Evolutionary conservation across 768 basidiomycete genomes (phyloP), one percentile per base, ranked within the genome.

Genomic region (Hebeloma cylindrosporum): DNA sequence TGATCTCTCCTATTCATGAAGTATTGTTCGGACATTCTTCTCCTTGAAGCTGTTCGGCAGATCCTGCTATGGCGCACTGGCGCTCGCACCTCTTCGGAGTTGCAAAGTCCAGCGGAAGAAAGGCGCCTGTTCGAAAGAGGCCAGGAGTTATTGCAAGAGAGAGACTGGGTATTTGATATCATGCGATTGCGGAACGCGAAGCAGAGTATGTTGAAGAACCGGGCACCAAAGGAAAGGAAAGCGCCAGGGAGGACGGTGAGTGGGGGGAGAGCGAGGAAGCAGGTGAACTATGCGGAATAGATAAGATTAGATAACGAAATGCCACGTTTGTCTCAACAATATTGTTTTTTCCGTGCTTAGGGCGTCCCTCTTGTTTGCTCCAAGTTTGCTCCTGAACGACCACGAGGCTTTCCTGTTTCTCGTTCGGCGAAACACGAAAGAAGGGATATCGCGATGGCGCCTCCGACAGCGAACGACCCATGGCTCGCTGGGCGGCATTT

Each of bases 401-500:
- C n/a, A n/a, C n/a, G n/a, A n/a, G n/a, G n/a, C n/a, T n/a, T n/a
- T n/a, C n/a, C n/a, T n/a, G n/a, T n/a, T n/a, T n/a, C n/a, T n/a
- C n/a, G n/a, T n/a, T 20, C 23, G 31, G 36, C 5, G 26, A 43
- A 36, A 46, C 32, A 8, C 33, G 23, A 32, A 36, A 38, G 14
- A 34, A 27, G 21, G 30, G 36, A 37, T 34, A 57, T n/a, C n/a
- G n/a, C n/a, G n/a, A n/a, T 93, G 90, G 84, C 88, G 33, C 86
- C 90, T 37, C 83, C 86, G 47, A 79, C 76, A 46, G 78, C 70
- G 41, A 73, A 73, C 54, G 80, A 90, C 61, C 67, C 83, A 50
- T 93, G 90, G 90, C 77, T 88, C 44, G 68, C 77, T 48, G 82
- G 81, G 43, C 83, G 92, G 54, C 82, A 85, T 57, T 95, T 92